Conservation (phyloP, 106 monocot species). For the Apostasia shenzhenica region DNA sequence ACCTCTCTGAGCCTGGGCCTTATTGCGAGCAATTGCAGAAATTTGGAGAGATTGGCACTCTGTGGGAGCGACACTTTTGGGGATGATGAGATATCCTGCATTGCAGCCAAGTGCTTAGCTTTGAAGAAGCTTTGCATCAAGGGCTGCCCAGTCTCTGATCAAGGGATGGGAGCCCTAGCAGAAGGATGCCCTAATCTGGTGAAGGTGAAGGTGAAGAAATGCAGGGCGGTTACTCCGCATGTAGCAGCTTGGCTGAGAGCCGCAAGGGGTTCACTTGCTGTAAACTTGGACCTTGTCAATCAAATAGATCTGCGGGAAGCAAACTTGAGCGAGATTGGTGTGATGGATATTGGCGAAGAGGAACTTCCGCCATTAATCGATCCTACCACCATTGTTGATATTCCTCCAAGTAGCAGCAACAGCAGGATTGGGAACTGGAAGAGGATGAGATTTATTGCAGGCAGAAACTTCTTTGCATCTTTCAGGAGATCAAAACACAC, state of each 20-base stretch:
- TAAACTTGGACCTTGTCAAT: slow-evolving; percentile 11
- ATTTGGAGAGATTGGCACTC: slow-evolving; percentile 29
- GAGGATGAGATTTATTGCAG: slow-evolving; percentile 4
- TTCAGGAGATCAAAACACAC: slow-evolving; percentile 4
- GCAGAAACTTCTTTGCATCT: slow-evolving; percentile 14
- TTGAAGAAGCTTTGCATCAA: slow-evolving; percentile 51
- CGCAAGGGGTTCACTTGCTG: slow-evolving; percentile 3
- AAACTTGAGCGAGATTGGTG: slow-evolving; percentile 12
- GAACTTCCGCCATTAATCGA: slow-evolving; percentile 8
- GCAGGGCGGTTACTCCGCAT: slow-evolving; percentile 23
- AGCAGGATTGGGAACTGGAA: slow-evolving; percentile 11
- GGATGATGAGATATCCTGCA: slow-evolving; percentile 35
- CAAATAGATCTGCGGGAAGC: slow-evolving; percentile 3
- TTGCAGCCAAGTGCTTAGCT: slow-evolving; percentile 21
- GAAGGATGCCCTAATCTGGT: slow-evolving; percentile 37
- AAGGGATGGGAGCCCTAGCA: slow-evolving; percentile 27
- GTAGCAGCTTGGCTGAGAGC: slow-evolving; percentile 22
- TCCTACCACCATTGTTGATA: slow-evolving; percentile 9
- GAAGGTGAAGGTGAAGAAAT: slow-evolving; percentile 45
- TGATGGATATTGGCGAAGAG: slow-evolving; percentile 3
- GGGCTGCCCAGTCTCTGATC: slow-evolving; percentile 33
- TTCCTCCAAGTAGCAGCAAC: slow-evolving; percentile 25
- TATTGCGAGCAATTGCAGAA: slow-evolving; percentile 24
- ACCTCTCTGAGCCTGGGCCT: slow-evolving; percentile 15
- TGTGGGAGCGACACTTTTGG: slow-evolving; percentile 36